phyloP scores from a whole-genome alignment of 768 basidiomycete species.

The Leccinum boreale region DNA sequence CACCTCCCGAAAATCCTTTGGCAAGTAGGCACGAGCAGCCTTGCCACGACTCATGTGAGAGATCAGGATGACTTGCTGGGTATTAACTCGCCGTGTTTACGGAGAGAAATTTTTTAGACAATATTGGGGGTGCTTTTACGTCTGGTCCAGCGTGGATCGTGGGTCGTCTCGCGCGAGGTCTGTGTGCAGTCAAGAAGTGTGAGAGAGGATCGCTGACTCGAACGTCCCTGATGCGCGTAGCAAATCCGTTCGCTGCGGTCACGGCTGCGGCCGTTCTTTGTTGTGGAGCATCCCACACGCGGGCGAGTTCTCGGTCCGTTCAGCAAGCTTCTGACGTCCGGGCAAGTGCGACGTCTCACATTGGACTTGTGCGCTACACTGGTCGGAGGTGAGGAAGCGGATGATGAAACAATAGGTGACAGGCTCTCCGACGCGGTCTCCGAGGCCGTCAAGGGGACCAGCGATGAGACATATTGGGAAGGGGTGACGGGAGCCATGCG shows the following conservation, averaged over 20 bases:
- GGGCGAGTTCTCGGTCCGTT: constrained; percentile 79
- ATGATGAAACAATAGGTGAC: constrained; percentile 10
- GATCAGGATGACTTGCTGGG: not conserved
- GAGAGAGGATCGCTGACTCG: constrained; percentile 5
- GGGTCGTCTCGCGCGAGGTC: constrained; percentile 43
- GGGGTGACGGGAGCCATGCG: constrained; percentile 30
- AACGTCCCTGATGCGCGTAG: constrained; percentile 33
- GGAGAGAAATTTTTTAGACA: constrained; percentile 31
- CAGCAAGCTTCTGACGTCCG: constrained; percentile 50
- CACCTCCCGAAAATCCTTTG: constrained; percentile 81
- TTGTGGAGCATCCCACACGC: constrained; percentile 67
- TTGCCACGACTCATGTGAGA: constrained; percentile 58
- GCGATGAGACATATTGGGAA: constrained; percentile 29
- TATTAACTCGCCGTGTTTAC: constrained; percentile 2
- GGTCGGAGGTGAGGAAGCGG: constrained; percentile 6
- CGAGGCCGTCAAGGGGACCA: constrained; percentile 26
- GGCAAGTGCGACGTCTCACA: constrained; percentile 49
- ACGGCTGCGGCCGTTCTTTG: constrained; percentile 78
- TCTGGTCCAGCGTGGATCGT: constrained; percentile 52
- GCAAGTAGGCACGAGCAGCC: constrained; percentile 69
- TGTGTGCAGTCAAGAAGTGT: constrained; percentile 17
- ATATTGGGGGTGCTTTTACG: constrained; percentile 66
- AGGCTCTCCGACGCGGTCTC: constrained; percentile 21
- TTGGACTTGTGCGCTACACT: constrained; percentile 56
- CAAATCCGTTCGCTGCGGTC: constrained; percentile 48